Base-by-base conservation (phyloP, 1,139 yeast species). In the Magnusiomyces starmeri region DNA sequence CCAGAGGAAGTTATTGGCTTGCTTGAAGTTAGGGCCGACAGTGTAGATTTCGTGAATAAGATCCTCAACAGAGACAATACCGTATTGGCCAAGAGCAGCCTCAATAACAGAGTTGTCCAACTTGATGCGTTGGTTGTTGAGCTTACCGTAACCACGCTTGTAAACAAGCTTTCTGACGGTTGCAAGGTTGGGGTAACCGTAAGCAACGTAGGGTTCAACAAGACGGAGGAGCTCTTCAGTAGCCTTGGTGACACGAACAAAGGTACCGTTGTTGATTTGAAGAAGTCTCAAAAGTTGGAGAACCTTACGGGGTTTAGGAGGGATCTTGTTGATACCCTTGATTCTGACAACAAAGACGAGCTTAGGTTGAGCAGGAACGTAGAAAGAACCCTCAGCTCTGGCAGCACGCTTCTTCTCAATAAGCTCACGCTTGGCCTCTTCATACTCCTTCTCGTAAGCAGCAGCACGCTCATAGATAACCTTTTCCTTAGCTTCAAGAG, bases 281-380 rank as follows among this genome's bases (percentile, higher is more conserved):
- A 87, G 84, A 75, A 92, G 85, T 82, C 98, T 88, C 75, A 92
- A 81, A 73, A 92, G 84, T 81, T 92, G 98, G 76, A 92, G 78
- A 68, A 92, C 96, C 89, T 92, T 92, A 85, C 97, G 88, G 81
- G 97, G 97, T 87, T 92, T 92, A 72, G 98, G 98, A 70, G 98
- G 89, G 70, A 92, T 89, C 86, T 92, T 92, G 90, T 82, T 88
- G 76, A 92, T 88, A 92, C 98, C 98, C 92, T 92, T 92, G 83
- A 92, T 92, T 85, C 98, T 92, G 75, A 92, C 82, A 72, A 92
- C 95, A 75, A 92, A 90, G 67, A 88, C 96, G 72, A 92, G 85
- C 79, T 89, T 90, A 71, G 87, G 82, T 82, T 92, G 95, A 74
- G 96, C 96, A 70, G 87, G 95, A 70, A 92, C 97, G 81, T 84